These are phyloP conservation scores for Coniella lustricola DNA, from an alignment of 2,329 filamentous ascomycete species.

Conservation along the genomic window DNA sequence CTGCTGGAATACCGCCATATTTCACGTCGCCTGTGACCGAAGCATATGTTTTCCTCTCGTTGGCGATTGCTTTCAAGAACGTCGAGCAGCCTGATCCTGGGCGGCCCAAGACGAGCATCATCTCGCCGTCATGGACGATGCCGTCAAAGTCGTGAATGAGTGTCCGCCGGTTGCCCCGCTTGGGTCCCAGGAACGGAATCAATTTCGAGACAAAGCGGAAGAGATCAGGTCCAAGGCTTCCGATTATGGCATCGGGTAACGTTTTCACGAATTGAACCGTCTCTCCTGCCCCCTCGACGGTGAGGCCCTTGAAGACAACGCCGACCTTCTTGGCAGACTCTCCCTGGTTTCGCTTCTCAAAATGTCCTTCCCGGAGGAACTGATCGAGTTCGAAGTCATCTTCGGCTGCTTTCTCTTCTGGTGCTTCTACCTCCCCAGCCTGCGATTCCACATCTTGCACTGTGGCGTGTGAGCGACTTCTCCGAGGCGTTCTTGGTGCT, in stretches of 20 bases:
- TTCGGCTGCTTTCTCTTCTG: slow-evolving; percentile 40
- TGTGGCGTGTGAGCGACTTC: not conserved
- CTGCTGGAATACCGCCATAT: slow-evolving; percentile 45
- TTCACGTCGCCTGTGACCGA: slow-evolving; percentile 58
- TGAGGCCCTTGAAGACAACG: slow-evolving; percentile 69
- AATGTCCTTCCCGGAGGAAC: slow-evolving; percentile 68
- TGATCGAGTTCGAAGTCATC: slow-evolving; percentile 61
- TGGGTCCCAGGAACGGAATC: slow-evolving; percentile 25
- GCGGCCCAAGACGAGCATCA: slow-evolving; percentile 50
- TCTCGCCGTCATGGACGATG: slow-evolving; percentile 46
- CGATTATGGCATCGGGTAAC: slow-evolving; percentile 65
- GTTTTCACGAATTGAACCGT: slow-evolving; percentile 64
- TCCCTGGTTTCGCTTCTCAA: slow-evolving; percentile 64
- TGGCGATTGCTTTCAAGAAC: slow-evolving; percentile 57
- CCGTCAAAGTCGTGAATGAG: slow-evolving; percentile 49
- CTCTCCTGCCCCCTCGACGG: slow-evolving; percentile 63
- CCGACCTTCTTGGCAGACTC: slow-evolving; percentile 69
- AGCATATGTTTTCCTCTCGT: slow-evolving; percentile 59
- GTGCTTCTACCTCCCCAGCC: not conserved
- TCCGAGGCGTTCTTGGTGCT: not conserved
- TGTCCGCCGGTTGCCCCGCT: slow-evolving; percentile 10
- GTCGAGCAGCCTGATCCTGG: slow-evolving; percentile 53
- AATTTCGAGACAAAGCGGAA: slow-evolving; percentile 51
- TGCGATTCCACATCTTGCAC: slow-evolving; percentile 4
- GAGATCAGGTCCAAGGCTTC: slow-evolving; percentile 74